These are phyloP conservation scores for Acer negundo DNA, from an alignment of 345 rosid genomes.

Conservation along the genomic window DNA sequence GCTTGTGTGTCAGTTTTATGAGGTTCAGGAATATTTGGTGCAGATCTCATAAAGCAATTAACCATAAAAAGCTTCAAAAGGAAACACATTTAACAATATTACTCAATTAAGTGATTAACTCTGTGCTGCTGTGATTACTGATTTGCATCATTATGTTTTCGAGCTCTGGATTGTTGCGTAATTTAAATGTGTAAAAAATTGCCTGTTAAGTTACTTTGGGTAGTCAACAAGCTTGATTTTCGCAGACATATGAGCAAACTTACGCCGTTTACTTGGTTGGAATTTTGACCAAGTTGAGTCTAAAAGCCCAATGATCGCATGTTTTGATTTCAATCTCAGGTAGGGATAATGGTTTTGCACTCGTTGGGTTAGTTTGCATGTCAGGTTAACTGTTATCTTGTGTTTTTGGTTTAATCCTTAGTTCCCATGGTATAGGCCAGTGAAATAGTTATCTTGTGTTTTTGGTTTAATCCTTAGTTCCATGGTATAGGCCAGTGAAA, in stretches of 20 bases:
- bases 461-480: slow-evolving; percentile 11
- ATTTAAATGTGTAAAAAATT: background rate
- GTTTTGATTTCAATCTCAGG: background rate
- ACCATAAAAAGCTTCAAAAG: slow-evolving; percentile 1
- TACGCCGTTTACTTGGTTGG: background rate
- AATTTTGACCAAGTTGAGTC: slow-evolving; percentile 1
- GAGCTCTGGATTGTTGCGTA: background rate
- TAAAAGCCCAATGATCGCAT: background rate
- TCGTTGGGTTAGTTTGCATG: background rate
- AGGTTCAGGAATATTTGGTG: background rate
- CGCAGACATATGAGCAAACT: background rate
- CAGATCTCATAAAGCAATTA: background rate
- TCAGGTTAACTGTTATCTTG: background rate
- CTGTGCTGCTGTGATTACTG: background rate
- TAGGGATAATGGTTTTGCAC: background rate
- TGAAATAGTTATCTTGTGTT: slow-evolving; percentile 16
- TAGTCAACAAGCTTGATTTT: background rate
- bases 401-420: slow-evolving; percentile 12
- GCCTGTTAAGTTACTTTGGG: background rate
- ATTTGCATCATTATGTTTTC: background rate
- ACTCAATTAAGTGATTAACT: background rate
- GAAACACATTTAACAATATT: background rate
- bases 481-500: slow-evolving; percentile 18
- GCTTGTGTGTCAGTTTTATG: background rate
- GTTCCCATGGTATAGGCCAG: slow-evolving; percentile 11